A percentile compares a stretch with the other conserved stretches of the same genome.
Evolutionary conservation across 495 filamentous ascomycete genomes (phyloP).

Genomic region (Penicillium coffeae): DNA sequence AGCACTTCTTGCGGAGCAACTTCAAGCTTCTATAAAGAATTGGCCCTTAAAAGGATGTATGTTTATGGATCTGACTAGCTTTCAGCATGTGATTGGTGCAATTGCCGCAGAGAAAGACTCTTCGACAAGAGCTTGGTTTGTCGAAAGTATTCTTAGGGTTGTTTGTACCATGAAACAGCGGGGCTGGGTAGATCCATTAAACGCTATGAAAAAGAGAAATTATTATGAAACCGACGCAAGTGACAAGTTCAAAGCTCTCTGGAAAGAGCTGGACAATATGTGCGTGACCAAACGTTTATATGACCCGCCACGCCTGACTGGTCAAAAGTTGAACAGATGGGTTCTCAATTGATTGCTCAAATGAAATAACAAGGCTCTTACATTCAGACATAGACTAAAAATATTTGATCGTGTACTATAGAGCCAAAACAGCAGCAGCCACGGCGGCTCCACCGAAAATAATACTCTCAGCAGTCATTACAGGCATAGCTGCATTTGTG

Average conservation of each 20-base stretch:
- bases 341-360: no score
- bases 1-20: slow-evolving; percentile 12
- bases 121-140: slow-evolving; percentile 19
- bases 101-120: slow-evolving; percentile 17
- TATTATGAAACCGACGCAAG: not conserved
- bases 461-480: no score
- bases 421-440: no score
- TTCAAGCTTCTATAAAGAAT: slow-evolving; percentile 11
- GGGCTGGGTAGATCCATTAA: not conserved
- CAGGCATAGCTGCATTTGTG: no score
- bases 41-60: slow-evolving; percentile 16
- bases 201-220: not conserved
- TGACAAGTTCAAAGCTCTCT: not conserved
- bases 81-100: slow-evolving; percentile 20
- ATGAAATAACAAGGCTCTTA: no score
- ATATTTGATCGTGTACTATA: no score
- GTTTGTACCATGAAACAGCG: slow-evolving; percentile 14
- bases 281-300: not conserved
- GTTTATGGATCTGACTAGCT: slow-evolving; percentile 22
- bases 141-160: slow-evolving; percentile 12
- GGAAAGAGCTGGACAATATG: not conserved
- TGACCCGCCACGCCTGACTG: no score
- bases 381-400: no score
- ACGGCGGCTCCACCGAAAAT: no score
- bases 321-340: no score